Conservation (phyloP, 192 early-diverging fungal genomes). For the Coemansia sp. region DNA sequence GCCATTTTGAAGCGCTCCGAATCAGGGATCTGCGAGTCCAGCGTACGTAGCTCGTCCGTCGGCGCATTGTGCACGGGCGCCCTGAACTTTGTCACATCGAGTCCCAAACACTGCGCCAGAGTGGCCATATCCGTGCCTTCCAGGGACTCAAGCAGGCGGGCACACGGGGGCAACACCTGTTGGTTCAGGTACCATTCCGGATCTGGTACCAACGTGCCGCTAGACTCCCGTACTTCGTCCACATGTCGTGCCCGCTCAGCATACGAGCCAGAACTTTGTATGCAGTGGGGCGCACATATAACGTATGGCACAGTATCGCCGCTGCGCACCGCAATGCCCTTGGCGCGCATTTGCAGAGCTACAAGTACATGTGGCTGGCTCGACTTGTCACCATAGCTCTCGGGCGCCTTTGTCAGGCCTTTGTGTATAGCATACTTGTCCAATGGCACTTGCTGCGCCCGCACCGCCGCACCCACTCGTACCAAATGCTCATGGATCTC, state of each 20-base stretch:
- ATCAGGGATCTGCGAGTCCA: constrained; percentile 76
- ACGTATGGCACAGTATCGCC: constrained; percentile 97
- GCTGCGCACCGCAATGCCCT: constrained; percentile 62
- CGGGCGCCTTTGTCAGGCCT: constrained; percentile 86
- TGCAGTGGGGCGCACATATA: constrained; percentile 63
- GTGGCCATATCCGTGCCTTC: constrained; percentile 76
- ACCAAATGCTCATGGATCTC: constrained; percentile 76
- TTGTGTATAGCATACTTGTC: constrained; percentile 93
- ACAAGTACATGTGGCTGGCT: constrained; percentile 95
- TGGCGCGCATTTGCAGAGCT: constrained; percentile 74
- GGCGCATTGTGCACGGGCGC: constrained; percentile 2
- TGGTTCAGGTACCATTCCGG: constrained; percentile 91
- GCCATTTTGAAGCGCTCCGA: constrained; percentile 61
- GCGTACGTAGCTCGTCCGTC: constrained; percentile 61
- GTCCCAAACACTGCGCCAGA: constrained; percentile 81
- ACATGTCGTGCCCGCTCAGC: constrained; percentile 82
- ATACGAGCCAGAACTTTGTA: constrained; percentile 38
- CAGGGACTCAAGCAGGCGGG: constrained; percentile 80
- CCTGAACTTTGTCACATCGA: constrained; percentile 72
- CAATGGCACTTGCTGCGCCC: constrained; percentile 65
- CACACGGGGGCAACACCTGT: constrained; percentile 87
- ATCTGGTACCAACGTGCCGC: constrained; percentile 58
- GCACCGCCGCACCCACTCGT: constrained; percentile 68
- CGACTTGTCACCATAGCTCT: constrained; percentile 85
- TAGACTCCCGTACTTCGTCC: constrained; percentile 66